phyloP scores from a whole-genome alignment of 1,284 basidiomycete species.

The Agaricales sp. region DNA sequence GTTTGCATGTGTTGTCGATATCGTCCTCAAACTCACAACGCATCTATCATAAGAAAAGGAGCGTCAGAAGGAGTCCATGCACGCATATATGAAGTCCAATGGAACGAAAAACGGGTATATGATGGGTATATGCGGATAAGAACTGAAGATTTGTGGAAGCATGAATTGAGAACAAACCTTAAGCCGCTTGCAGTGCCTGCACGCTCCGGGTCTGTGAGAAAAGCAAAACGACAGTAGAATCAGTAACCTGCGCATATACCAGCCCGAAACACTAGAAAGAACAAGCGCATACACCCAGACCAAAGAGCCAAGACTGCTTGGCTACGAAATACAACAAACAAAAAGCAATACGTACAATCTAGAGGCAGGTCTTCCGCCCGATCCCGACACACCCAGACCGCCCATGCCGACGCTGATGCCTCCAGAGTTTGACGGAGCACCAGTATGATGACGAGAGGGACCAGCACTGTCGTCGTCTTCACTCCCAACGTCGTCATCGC shows the following conservation, averaged over 20 bases:
- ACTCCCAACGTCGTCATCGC: conserved; percentile 13
- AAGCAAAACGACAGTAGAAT: conserved; percentile 6
- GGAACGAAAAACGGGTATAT: conserved; percentile 2
- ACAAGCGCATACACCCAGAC: neutral
- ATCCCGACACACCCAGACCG: conserved; percentile 19
- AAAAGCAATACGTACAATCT: conserved; percentile 25
- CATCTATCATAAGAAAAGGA: conserved; percentile 39
- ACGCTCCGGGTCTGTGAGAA: conserved; percentile 55
- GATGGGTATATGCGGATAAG: too few species aligned
- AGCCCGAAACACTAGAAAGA: too few species aligned
- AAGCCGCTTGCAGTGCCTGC: conserved; percentile 73
- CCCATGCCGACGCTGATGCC: conserved; percentile 30
- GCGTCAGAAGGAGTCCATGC: neutral
- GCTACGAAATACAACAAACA: conserved; percentile 5
- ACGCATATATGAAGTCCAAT: conserved; percentile 6
- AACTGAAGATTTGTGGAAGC: conserved; percentile 2
- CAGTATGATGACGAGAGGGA: neutral
- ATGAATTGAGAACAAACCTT: conserved; percentile 43
- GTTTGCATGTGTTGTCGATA: conserved; percentile 53
- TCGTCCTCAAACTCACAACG: conserved; percentile 65
- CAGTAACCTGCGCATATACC: conserved; percentile 7
- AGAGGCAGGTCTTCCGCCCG: conserved; percentile 15
- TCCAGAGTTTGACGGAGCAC: conserved; percentile 11
- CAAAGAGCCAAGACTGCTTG: neutral
- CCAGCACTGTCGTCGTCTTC: conserved; percentile 22